Conservation (phyloP, 306 rosid species). For the Acacia crassicarpa region DNA sequence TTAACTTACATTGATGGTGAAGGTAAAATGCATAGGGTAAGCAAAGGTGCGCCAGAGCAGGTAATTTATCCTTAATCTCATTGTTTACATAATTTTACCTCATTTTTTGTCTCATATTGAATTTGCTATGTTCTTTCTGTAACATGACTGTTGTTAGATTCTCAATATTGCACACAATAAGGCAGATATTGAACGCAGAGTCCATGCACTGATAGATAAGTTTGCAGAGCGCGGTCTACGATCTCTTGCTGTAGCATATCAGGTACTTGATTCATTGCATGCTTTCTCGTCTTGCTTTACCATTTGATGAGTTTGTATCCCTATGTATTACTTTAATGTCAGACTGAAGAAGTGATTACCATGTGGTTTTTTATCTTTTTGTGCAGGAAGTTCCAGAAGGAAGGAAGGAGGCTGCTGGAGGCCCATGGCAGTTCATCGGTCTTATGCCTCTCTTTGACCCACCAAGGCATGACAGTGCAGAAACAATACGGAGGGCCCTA, state of each 20-base stretch:
- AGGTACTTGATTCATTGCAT: conserved; percentile 50
- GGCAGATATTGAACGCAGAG: conserved; percentile 84
- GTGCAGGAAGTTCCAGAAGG: too few species aligned
- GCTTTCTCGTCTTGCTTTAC: conserved; percentile 10
- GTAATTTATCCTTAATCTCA: conserved; percentile 43
- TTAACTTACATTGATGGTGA: conserved; percentile 81
- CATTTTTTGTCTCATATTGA: conserved; percentile 24
- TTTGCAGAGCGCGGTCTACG: conserved; percentile 97
- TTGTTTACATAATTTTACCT: not conserved
- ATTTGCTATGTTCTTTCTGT: conserved; percentile 2
- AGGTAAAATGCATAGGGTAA: conserved; percentile 93
- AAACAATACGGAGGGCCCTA: too few species aligned
- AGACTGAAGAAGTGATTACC: too few species aligned
- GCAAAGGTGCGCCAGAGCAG: conserved; percentile 99
- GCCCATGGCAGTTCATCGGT: too few species aligned
- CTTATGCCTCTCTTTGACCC: too few species aligned
- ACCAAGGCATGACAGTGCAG: too few species aligned
- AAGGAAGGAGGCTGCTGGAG: too few species aligned
- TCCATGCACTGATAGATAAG: conserved; percentile 89
- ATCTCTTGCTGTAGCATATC: conserved; percentile 96
- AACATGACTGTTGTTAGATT: conserved; percentile 56
- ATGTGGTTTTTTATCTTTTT: too few species aligned
- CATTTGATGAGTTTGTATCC: too few species aligned
- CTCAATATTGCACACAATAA: conserved; percentile 88
- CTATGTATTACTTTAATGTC: too few species aligned